Conservation (phyloP, 75 land plant species). For the Sequoiadendron giganteum region DNA sequence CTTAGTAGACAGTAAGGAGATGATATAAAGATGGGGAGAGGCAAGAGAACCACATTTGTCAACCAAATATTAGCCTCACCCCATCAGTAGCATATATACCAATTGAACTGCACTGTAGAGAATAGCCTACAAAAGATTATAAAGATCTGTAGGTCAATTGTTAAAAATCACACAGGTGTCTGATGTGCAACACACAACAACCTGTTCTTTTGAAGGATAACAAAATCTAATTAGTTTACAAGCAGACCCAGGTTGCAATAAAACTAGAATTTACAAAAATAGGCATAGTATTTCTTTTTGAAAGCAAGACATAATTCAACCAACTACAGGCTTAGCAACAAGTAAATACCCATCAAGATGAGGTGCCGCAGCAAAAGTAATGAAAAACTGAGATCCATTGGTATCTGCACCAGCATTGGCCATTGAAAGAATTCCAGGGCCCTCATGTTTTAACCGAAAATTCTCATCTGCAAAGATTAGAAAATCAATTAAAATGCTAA, state of each 20-base stretch:
- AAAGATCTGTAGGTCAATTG: conserved; percentile 14
- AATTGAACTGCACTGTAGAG: conserved; percentile 8
- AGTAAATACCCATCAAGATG: conserved; percentile 83
- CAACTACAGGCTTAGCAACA: not conserved
- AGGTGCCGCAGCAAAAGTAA: conserved; percentile 74
- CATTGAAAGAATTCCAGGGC: conserved; percentile 87
- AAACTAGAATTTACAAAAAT: not conserved
- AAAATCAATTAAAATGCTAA: not conserved
- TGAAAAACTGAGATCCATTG: conserved; percentile 86
- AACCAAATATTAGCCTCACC: conserved; percentile 33
- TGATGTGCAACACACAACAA: not conserved
- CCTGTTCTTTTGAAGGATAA: not conserved
- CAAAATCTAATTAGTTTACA: not conserved
- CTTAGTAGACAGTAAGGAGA: no score
- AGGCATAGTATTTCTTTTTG: not conserved
- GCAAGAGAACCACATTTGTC: conserved; percentile 15
- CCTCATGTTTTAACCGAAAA: conserved; percentile 65
- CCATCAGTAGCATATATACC: conserved; percentile 24
- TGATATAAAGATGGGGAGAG: conserved; percentile 10
- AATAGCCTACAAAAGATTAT: conserved; percentile 44
- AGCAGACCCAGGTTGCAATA: not conserved
- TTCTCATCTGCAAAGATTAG: conserved; percentile 65
- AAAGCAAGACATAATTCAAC: not conserved
- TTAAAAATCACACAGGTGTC: not conserved
- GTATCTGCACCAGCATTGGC: conserved; percentile 77